Conservation (phyloP, 2,329 filamentous ascomycete genomes). For the Thermothelomyces thermophilus region DNA sequence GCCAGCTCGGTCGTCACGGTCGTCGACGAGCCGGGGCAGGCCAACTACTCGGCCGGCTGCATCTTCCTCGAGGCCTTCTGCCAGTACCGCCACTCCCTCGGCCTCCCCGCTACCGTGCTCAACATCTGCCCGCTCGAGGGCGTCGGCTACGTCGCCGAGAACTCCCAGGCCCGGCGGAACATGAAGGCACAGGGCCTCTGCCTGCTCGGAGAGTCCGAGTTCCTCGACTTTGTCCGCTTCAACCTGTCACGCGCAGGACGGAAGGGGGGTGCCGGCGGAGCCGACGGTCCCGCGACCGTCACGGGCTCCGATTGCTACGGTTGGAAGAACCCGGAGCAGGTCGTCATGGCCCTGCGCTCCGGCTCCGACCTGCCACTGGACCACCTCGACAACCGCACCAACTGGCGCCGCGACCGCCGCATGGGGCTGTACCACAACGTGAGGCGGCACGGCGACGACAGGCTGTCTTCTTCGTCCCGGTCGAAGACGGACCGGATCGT, state of each 20-base stretch:
- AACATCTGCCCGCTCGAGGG: slow-evolving; percentile 24
- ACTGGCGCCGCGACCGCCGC: slow-evolving; percentile 27
- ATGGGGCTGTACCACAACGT: slow-evolving; percentile 28
- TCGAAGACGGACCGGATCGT: neutral
- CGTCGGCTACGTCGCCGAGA: slow-evolving; percentile 22
- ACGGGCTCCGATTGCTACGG: neutral
- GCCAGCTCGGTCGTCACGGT: slow-evolving; percentile 26
- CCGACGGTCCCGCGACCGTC: neutral
- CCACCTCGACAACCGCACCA: slow-evolving; percentile 24
- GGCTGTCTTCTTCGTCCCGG: neutral
- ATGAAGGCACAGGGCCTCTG: neutral
- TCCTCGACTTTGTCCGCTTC: slow-evolving; percentile 1
- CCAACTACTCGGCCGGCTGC: slow-evolving; percentile 33
- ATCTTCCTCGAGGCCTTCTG: slow-evolving; percentile 30
- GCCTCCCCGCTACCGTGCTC: slow-evolving; percentile 26
- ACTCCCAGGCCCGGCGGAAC: neutral
- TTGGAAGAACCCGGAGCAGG: slow-evolving; percentile 1
- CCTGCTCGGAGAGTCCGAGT: slow-evolving; percentile 13
- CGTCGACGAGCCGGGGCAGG: slow-evolving; percentile 29
- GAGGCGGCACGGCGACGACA: neutral
- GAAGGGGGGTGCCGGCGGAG: neutral
- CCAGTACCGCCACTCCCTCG: slow-evolving; percentile 24
- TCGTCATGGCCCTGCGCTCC: slow-evolving; percentile 25
- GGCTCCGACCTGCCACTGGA: slow-evolving; percentile 19
- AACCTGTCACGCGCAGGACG: neutral